Conservation (phyloP, 1,284 basidiomycete species). For the Heterobasidion annosum region DNA sequence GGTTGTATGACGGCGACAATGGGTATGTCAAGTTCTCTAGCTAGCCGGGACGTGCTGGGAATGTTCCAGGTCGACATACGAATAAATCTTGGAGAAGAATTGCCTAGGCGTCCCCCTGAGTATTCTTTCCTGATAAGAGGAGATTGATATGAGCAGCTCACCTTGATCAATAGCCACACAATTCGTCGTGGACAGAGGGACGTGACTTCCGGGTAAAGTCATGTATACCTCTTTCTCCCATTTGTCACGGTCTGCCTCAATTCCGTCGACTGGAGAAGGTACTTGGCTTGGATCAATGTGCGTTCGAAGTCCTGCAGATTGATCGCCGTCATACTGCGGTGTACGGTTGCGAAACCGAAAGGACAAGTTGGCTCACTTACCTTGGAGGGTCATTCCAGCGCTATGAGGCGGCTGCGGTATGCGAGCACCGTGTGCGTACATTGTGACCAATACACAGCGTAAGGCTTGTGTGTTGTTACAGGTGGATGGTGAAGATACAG, state of each 20-base stretch:
- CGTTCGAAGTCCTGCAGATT: constrained; percentile 56
- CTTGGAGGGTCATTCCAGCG: constrained; percentile 60
- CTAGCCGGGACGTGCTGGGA: constrained; percentile 75
- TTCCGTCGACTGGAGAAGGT: constrained; percentile 82
- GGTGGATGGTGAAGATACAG: too few relatives aligned
- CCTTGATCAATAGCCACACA: constrained; percentile 92
- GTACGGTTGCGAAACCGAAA: not conserved
- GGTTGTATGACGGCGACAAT: constrained; percentile 86
- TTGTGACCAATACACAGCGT: not conserved
- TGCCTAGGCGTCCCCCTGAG: constrained; percentile 30
- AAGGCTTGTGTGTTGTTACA: too few relatives aligned
- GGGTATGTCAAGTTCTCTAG: constrained; percentile 79
- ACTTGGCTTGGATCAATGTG: constrained; percentile 89
- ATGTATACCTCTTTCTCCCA: constrained; percentile 77
- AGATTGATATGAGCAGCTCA: constrained; percentile 20
- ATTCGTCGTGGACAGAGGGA: constrained; percentile 83
- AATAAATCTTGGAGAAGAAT: constrained; percentile 62
- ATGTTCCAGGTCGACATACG: constrained; percentile 64
- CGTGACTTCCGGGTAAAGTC: constrained; percentile 69
- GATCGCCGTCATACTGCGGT: not conserved
- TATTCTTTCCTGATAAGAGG: not conserved
- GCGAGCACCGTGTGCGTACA: constrained; percentile 22
- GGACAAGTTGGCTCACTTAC: constrained; percentile 19
- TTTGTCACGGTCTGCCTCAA: constrained; percentile 76
- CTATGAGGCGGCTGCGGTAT: constrained; percentile 81